These are phyloP conservation scores for Rutstroemia sp. DNA, from an alignment of 2,329 filamentous ascomycete species.

Conservation along the genomic window DNA sequence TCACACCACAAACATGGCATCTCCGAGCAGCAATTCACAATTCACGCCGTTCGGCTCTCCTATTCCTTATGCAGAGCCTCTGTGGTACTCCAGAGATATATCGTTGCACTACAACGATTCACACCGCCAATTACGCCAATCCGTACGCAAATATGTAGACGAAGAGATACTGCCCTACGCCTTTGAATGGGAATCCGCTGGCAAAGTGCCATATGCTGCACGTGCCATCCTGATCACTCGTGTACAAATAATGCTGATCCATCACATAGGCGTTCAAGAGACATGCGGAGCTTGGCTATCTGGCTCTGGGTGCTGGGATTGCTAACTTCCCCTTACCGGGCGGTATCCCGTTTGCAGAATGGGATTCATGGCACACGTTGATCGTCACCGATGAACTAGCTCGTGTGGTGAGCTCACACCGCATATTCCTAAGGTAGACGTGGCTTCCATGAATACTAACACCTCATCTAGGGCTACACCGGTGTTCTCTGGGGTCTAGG, in stretches of 20 bases:
- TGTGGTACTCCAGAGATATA: conserved; percentile 28
- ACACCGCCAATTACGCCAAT: conserved; percentile 50
- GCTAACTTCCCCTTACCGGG: conserved; percentile 37
- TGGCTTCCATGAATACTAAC: not conserved
- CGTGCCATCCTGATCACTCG: conserved; percentile 18
- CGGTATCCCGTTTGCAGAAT: conserved; percentile 39
- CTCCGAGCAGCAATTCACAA: not conserved
- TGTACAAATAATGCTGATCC: not conserved
- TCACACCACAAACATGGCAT: not conserved
- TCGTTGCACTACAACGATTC: conserved; percentile 55
- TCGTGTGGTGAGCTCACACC: conserved; percentile 32
- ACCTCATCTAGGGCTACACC: conserved; percentile 36
- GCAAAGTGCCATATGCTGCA: conserved; percentile 40
- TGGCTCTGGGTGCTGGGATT: conserved; percentile 31
- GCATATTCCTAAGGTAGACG: not conserved
- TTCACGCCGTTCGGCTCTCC: conserved; percentile 21
- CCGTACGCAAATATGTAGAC: conserved; percentile 52
- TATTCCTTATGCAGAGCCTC: conserved; percentile 27
- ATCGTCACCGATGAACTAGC: conserved; percentile 48
- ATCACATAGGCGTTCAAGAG: conserved; percentile 21
- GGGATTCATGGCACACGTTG: conserved; percentile 50
- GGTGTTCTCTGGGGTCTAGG: conserved; percentile 51
- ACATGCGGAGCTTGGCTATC: conserved; percentile 26
- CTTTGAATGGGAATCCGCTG: conserved; percentile 56
- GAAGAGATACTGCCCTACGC: conserved; percentile 48